Conservation (phyloP, 148 eudicot genomes). For the Dianthus caryophyllus region DNA sequence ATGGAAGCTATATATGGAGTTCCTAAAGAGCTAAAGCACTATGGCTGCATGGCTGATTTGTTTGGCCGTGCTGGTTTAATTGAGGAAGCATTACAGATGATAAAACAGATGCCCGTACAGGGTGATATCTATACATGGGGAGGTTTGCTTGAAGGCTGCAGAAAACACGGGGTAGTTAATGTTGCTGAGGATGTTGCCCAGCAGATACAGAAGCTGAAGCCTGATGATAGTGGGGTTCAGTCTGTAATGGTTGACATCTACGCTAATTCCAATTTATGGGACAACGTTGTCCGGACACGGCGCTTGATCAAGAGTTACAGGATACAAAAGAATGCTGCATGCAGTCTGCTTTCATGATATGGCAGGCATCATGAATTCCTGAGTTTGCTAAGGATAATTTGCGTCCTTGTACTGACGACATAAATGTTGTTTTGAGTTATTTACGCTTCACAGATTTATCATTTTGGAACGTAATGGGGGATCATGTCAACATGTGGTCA, state of each 20-base stretch:
- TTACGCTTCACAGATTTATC: conserved; percentile 49
- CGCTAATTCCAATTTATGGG: conserved; percentile 69
- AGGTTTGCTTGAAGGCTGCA: conserved; percentile 74
- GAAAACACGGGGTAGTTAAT: conserved; percentile 63
- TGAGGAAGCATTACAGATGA: conserved; percentile 60
- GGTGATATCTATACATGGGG: conserved; percentile 85
- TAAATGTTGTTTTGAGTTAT: conserved; percentile 38
- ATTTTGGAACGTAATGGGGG: conserved; percentile 32
- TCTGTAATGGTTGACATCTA: conserved; percentile 70
- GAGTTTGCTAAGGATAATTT: conserved; percentile 65
- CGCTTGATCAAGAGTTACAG: conserved; percentile 42
- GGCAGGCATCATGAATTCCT: conserved; percentile 55
- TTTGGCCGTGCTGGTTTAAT: conserved; percentile 72
- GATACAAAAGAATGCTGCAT: conserved; percentile 64
- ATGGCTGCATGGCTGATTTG: conserved; percentile 88
- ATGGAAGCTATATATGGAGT: conserved; percentile 56
- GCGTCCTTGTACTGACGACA: conserved; percentile 53
- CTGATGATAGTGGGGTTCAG: conserved; percentile 75
- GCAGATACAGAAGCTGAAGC: conserved; percentile 47
- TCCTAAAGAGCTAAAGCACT: conserved; percentile 69
- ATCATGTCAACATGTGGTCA: neutral
- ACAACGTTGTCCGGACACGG: conserved; percentile 54
- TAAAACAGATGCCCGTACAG: conserved; percentile 53
- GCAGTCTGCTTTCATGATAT: conserved; percentile 61
- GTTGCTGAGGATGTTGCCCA: conserved; percentile 61